phyloP scores from a whole-genome alignment of 805 yeast genomes.

The Torulaspora maleeae region DNA sequence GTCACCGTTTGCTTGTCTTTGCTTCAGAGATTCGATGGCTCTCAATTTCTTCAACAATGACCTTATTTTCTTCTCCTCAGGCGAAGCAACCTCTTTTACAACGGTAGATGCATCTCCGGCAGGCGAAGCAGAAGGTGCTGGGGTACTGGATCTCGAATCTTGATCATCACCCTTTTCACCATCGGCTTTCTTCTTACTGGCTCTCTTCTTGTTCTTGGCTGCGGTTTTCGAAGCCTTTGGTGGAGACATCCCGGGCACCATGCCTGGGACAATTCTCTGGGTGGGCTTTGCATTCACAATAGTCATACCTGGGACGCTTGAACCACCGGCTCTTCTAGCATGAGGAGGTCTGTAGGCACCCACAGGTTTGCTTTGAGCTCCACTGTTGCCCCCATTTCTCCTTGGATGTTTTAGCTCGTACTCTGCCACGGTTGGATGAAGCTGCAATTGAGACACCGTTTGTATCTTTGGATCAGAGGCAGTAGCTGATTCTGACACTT shows the following conservation, averaged over 20 bases:
- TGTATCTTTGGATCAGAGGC: conserved; percentile 46
- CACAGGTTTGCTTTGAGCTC: conserved; percentile 50
- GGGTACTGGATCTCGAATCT: conserved; percentile 13
- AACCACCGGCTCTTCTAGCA: conserved; percentile 56
- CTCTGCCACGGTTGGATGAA: conserved; percentile 68
- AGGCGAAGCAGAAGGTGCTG: conserved; percentile 14
- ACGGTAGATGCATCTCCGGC: background rate
- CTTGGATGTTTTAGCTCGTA: conserved; percentile 40
- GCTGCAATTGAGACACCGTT: conserved; percentile 48
- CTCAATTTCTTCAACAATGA: conserved; percentile 86
- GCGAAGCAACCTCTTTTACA: conserved; percentile 44
- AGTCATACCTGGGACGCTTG: conserved; percentile 24
- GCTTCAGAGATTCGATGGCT: conserved; percentile 88
- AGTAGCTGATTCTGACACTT: conserved; percentile 37
- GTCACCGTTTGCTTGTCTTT: conserved; percentile 79
- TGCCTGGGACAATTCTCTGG: conserved; percentile 49
- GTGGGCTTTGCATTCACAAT: conserved; percentile 27
- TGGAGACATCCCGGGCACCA: conserved; percentile 38
- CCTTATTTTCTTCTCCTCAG: conserved; percentile 91
- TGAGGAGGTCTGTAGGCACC: conserved; percentile 98
- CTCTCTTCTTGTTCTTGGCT: conserved; percentile 70
- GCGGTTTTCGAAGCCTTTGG: conserved; percentile 57
- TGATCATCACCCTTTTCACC: conserved; percentile 12
- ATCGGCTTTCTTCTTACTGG: conserved; percentile 44
- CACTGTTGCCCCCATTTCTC: conserved; percentile 22